Conservation (phyloP, 805 yeast species). For the Barnettozyma salicaria region DNA sequence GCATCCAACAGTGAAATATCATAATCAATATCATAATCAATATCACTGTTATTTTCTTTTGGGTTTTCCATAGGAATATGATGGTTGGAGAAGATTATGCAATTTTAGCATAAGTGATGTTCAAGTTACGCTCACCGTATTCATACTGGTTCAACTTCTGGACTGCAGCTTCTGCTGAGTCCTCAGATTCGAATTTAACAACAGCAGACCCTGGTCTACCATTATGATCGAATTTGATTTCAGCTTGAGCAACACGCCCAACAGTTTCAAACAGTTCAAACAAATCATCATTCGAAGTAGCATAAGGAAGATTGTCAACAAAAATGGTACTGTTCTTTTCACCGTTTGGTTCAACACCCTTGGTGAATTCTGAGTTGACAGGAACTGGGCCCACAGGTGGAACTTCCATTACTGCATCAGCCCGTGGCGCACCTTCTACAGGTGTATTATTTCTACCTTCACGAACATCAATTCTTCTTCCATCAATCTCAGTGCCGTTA, state of each 20-base stretch:
- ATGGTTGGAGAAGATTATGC: conserved; percentile 1
- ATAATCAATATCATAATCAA: background rate
- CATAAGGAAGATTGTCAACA: conserved; percentile 79
- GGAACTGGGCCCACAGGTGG: background rate
- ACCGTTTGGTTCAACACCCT: conserved; percentile 58
- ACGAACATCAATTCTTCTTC: conserved; percentile 75
- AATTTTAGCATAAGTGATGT: conserved; percentile 54
- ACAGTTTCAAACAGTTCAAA: conserved; percentile 80
- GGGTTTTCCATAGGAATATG: no score
- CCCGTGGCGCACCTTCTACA: background rate
- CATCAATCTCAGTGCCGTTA: conserved; percentile 66
- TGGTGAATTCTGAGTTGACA: conserved; percentile 47
- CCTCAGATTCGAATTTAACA: conserved; percentile 62
- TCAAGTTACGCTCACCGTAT: conserved; percentile 76
- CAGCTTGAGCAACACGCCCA: conserved; percentile 71
- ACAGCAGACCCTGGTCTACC: conserved; percentile 87
- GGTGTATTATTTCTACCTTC: conserved; percentile 47
- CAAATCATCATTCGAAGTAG: conserved; percentile 81
- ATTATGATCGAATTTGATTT: conserved; percentile 52
- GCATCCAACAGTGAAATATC: no score
- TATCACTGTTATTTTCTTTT: no score
- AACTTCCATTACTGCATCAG: conserved; percentile 2
- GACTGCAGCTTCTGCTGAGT: conserved; percentile 69
- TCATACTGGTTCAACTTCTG: conserved; percentile 68
- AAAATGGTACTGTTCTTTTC: conserved; percentile 54